Evolutionary conservation across 2,329 filamentous ascomycete species (phyloP), one percentile per base, ranked within the genome.

Genomic region (Chaetoscypha palmicola): DNA sequence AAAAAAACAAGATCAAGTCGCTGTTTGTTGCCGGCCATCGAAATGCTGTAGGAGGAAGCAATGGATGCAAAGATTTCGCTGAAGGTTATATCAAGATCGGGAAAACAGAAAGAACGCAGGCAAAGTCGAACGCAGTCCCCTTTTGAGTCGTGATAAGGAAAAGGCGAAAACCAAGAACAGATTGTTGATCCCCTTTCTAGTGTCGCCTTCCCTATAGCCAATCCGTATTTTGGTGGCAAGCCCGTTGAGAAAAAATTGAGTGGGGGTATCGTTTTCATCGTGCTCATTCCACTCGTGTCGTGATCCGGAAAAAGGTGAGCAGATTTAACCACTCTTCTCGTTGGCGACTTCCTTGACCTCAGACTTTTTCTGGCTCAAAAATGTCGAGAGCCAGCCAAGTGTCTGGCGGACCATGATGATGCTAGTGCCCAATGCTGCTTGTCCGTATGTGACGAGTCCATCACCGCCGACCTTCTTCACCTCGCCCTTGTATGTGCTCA

Each of bases 361-460:
- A 20, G 73, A 68, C 68, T 83, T 85, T 70, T 81, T 79, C 53
- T 68, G 65, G 47, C 73, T 69, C 38, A 87, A 59, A 54, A 78
- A 73, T 41, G 68, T 68, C 60, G 74, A 73, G 51, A 84, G 58
- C 72, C 76, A 83, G 42, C 67, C 68, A 41, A 86, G 64, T 1
- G 77, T 74, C 64, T 88, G 81, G 52, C 73, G 74, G 38, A 77
- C 77, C 38, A 89, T 70, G 38, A 86, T 72, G 38, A 88, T 68
- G 19, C 76, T 74, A 11, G 84, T 86, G 40, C 75, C 76, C 52
- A 88, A 68, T 11, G 78, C 67, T 9, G 86, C 86, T 71, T 85
- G 88, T 58, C 81, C 76, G 48, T 76, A 74, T 3, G 79, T 75
- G n/a, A 87, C 67, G 26, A 83, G 61, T 35, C 79, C 78, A 23